Evolutionary conservation across 1,284 basidiomycete species (phyloP).

Genomic region (Golubevia pallescens): DNA sequence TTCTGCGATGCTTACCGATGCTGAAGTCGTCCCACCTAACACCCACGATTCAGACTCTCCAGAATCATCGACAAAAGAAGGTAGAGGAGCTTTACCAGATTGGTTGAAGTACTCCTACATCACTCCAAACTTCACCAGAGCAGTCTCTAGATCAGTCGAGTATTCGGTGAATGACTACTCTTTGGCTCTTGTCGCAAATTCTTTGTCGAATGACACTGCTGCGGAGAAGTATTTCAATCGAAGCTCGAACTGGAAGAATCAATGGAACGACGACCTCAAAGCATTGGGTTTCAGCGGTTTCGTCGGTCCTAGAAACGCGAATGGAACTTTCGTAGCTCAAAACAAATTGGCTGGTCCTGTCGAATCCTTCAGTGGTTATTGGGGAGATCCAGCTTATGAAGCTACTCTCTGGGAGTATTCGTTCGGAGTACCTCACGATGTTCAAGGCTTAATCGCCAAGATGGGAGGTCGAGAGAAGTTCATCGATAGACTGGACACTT

Average conservation of each 20-base stretch:
- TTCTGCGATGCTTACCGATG: slow-evolving; percentile 24
- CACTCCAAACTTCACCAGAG: not conserved
- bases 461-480: slow-evolving; percentile 26
- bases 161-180: slow-evolving; percentile 31
- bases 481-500: slow-evolving; percentile 17
- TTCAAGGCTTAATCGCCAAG: slow-evolving; percentile 16
- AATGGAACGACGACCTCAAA: slow-evolving; percentile 18
- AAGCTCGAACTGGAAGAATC: slow-evolving; percentile 15
- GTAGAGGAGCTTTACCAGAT: not conserved
- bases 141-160: slow-evolving; percentile 23
- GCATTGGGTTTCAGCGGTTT: slow-evolving; percentile 26
- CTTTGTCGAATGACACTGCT: slow-evolving; percentile 4
- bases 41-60: not conserved
- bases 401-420: slow-evolving; percentile 26
- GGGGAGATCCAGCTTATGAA: slow-evolving; percentile 29
- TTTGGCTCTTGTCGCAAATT: slow-evolving; percentile 26
- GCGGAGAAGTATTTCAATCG: slow-evolving; percentile 6
- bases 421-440: slow-evolving; percentile 27
- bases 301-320: slow-evolving; percentile 15
- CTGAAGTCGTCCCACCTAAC: slow-evolving; percentile 17
- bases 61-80: not conserved
- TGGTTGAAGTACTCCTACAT: not conserved
- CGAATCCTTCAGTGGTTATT: slow-evolving; percentile 5
- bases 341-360: not conserved
- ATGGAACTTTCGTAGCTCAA: slow-evolving; percentile 9